Evolutionary conservation across 768 basidiomycete genomes (phyloP).

Genomic region (Mycena venus): DNA sequence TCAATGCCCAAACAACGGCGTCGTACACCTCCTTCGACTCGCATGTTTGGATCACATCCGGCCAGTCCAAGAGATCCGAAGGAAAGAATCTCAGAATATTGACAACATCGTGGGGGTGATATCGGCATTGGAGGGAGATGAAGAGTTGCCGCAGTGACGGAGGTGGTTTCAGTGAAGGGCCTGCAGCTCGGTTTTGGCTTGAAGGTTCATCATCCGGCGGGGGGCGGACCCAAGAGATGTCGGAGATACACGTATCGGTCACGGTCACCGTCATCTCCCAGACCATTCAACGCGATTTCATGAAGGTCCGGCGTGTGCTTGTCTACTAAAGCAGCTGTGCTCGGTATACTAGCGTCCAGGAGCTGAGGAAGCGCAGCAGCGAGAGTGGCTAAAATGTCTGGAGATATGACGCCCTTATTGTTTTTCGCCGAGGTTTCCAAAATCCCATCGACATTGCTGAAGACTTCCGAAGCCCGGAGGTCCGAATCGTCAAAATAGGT

Average conservation of each 20-base stretch:
- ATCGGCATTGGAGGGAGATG: slow-evolving; percentile 79
- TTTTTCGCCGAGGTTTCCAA: slow-evolving; percentile 60
- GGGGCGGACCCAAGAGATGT: slow-evolving; percentile 72
- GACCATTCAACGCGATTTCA: slow-evolving; percentile 64
- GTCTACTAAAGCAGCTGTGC: slow-evolving; percentile 83
- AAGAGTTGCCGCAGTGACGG: slow-evolving; percentile 69
- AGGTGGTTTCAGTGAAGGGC: slow-evolving; percentile 63
- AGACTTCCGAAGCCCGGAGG: slow-evolving; percentile 69
- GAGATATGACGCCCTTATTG: slow-evolving; percentile 66
- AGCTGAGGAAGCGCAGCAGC: slow-evolving; percentile 74
- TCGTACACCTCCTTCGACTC: slow-evolving; percentile 77
- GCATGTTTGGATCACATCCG: slow-evolving; percentile 70
- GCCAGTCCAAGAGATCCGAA: slow-evolving; percentile 66
- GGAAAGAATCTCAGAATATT: slow-evolving; percentile 70
- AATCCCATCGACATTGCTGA: slow-evolving; percentile 75
- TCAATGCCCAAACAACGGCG: slow-evolving; percentile 86
- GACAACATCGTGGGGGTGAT: slow-evolving; percentile 75
- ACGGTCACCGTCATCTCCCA: slow-evolving; percentile 61
- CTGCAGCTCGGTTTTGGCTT: slow-evolving; percentile 35
- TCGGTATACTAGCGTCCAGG: slow-evolving; percentile 68
- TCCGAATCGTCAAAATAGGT: slow-evolving; percentile 84
- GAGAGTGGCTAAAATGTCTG: slow-evolving; percentile 67
- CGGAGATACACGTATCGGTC: slow-evolving; percentile 84
- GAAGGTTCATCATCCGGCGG: slow-evolving; percentile 57
- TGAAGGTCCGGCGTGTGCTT: slow-evolving; percentile 78